Base-by-base conservation (phyloP, 768 basidiomycete genomes). In the Tulasnella sp. region DNA sequence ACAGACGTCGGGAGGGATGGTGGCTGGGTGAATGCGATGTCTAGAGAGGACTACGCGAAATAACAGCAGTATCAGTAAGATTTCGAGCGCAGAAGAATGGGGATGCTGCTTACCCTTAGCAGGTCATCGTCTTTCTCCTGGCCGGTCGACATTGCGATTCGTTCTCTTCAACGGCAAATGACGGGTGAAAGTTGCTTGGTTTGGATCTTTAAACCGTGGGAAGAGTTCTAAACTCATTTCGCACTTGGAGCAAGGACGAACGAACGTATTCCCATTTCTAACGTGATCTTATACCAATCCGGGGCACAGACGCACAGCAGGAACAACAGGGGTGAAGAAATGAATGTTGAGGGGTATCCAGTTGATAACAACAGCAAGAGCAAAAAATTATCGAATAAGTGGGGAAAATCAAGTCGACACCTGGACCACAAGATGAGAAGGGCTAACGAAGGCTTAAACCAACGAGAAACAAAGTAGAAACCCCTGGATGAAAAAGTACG, bases 1-100 rank as follows among this genome's bases (percentile, higher is more conserved):
- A 79, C 44, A 7, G 75, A 72, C n/a, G 80, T 80, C 36, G 80
- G 75, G 36, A 80, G 76, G 16, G 80, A 73, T 18, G 71, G 42
- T 72, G 78, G 78, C 52, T 79, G 27, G 36, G 76, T 62, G 78
- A 79, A 79, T 36, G 78, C 78, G 40, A 27, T 42, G 48, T 72
- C 38, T 7, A 79, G 44, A 24, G 46, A 68, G 19, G 71, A 68
- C 78, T 79, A 71, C 46, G 62, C 5, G 21, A 12, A 9, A 68
- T 9, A 71, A 62, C 9, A 18, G 36, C 52, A 19, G 14, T 9
- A 62, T 40, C 48, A 62, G 21, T 36, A 38, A 24, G 39, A 62
- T n/a, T 27, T 8, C 31, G 24, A 12, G 16, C 10, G 21, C 21
- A 38, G 27, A 18, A 39, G n/a, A 74, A 36, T 19, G 31, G 16